Base-by-base conservation (phyloP, 768 basidiomycete genomes). In the Sporobolomyces roseus region DNA sequence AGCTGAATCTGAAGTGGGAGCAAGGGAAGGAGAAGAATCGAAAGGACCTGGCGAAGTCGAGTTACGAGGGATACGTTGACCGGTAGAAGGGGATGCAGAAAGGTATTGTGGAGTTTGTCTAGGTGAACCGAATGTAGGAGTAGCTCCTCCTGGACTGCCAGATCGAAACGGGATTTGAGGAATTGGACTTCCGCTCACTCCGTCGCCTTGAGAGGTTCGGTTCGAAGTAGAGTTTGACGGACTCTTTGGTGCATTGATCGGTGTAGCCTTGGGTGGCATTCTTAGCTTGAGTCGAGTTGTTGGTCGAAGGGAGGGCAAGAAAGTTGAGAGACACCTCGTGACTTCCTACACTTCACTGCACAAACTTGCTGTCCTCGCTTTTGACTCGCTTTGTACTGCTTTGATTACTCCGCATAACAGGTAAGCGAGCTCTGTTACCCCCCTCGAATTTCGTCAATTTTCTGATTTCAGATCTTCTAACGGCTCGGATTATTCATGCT, bases 101-200 rank as follows among this genome's bases (percentile, higher is more conserved):
- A 60, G 58, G 58, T 60, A 60, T 38, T 60, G 58, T 4, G 45
- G 30, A 16, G 27, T 33, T 32, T 60, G 58, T 19, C 58, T 25
- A 19, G 58, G 58, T 19, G 58, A 60, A 23, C 58, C 58, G 32
- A 32, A 60, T 5, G 17, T 17, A 2, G 58, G 58, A 12, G 58
- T 60, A 10, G 43, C 43, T 43, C 45, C 45, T 25, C 58, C 30
- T 21, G 58, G 58, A 33, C 58, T 60, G 45, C 58, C 35, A n/a
- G n/a, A n/a, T 21, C 58, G 58, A 60, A 29, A 43, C 19, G 58
- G 58, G 17, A 60, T 60, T 27, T 60, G 58, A 23, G 45, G 58
- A 48, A 60, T 48, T 30, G 58, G 58, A 4, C 43, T 48, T 3
- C 58, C 58, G 58, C 30, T 14, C 14, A 38, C 56, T 46, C 38